A percentile compares a stretch with the other conserved stretches of the same genome.
Evolutionary conservation across 768 basidiomycete genomes (phyloP).

Genomic region (Paxillus rubicundulus): DNA sequence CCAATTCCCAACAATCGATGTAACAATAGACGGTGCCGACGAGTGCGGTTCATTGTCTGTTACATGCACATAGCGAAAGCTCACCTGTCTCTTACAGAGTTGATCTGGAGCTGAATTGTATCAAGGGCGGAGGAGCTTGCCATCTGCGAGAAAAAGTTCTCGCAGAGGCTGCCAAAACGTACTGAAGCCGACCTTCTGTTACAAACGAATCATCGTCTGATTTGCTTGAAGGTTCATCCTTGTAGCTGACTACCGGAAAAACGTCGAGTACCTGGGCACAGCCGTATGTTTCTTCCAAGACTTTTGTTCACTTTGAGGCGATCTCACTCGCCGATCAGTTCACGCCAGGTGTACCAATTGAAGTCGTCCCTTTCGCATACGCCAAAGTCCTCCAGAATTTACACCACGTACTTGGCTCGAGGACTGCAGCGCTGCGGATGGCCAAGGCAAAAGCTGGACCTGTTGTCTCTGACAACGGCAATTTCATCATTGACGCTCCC

Average conservation of each 20-base stretch:
- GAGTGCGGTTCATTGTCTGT: constrained; percentile 55
- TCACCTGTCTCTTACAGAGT: constrained; percentile 50
- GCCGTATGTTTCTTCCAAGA: constrained; percentile 52
- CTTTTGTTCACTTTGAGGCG: neutral
- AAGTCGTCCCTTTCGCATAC: constrained; percentile 96
- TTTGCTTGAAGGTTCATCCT: constrained; percentile 63
- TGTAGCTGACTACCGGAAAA: constrained; percentile 96
- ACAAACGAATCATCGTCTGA: neutral
- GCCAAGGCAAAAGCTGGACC: constrained; percentile 92
- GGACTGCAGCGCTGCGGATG: constrained; percentile 84
- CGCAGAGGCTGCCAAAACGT: constrained; percentile 92
- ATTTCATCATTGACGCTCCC: constrained; percentile 96
- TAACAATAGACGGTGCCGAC: constrained; percentile 97
- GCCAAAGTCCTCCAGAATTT: constrained; percentile 79
- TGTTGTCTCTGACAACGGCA: constrained; percentile 95
- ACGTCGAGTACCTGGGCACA: constrained; percentile 76
- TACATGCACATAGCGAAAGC: neutral
- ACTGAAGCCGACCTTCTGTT: constrained; percentile 12
- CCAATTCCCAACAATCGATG: constrained; percentile 85
- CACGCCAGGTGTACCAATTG: constrained; percentile 87
- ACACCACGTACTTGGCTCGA: constrained; percentile 56
- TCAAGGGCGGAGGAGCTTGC: constrained; percentile 97
- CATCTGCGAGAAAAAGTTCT: constrained; percentile 97
- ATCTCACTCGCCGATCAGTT: constrained; percentile 47
- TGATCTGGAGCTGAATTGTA: constrained; percentile 81